These are phyloP conservation scores for Leptomonas pyrrhocoris DNA, from an alignment of 208 protist species.

Conservation along the genomic window DNA sequence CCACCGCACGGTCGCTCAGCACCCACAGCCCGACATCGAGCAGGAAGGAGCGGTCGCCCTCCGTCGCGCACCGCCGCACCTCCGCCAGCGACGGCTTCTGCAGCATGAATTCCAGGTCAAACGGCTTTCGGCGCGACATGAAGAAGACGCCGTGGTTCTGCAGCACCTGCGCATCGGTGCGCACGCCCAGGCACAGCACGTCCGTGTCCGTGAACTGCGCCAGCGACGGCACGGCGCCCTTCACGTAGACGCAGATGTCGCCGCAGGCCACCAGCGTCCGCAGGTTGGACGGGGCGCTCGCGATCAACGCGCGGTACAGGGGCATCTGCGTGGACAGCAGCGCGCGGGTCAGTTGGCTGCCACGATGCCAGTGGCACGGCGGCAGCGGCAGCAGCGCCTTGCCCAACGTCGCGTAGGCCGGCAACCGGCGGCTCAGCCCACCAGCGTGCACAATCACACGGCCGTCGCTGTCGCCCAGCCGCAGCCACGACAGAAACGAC, in stretches of 20 bases:
- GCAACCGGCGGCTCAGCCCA: constrained; percentile 58
- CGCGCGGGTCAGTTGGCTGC: constrained; percentile 38
- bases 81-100: constrained; percentile 54
- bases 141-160: constrained; percentile 54
- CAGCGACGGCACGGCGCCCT: constrained; percentile 8
- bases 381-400: constrained; percentile 58
- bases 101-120: constrained; percentile 51
- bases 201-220: constrained; percentile 37
- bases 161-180: constrained; percentile 19
- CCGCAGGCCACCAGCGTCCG: constrained; percentile 50
- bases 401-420: constrained; percentile 43
- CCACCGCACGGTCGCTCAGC: constrained; percentile 51
- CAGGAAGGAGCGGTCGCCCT: constrained; percentile 19
- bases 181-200: constrained; percentile 57
- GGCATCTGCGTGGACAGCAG: constrained; percentile 46
- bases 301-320: constrained; percentile 26
- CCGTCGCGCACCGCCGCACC: constrained; percentile 18
- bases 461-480: constrained; percentile 28
- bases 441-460: constrained; percentile 57
- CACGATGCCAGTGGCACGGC: constrained; percentile 34
- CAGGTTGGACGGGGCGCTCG: constrained; percentile 30
- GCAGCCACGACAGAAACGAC: constrained; percentile 30
- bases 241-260: constrained; percentile 38
- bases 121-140: constrained; percentile 16
- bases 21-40: constrained; percentile 59